Evolutionary conservation across 73 alveolate genomes (phyloP), one percentile per base, ranked within the genome.

Genomic region (Paramecium sonneborni): DNA sequence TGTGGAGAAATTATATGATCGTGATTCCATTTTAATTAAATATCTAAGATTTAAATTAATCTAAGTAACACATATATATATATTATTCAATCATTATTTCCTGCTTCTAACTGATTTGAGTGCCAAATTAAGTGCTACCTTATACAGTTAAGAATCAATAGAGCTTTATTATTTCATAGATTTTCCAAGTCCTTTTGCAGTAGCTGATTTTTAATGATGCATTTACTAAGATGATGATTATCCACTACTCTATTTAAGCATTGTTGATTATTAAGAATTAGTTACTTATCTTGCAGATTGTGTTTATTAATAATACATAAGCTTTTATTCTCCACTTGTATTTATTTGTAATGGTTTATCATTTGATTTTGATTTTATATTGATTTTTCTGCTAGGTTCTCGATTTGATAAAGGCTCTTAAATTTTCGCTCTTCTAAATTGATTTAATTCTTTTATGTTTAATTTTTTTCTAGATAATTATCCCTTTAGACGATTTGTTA

Each of bases 1-100:
- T 46, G 87, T 57, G 57, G 94, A 88, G 94, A 88, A 88, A 76
- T 69, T 88, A 41, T 88, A 88, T 70, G 94, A 68, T 70, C 94
- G 70, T 62, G 91, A 69, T 48, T 88, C 94, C 94, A 88, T 88
- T 88, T 39, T 88, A 62, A 43, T 85, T 56, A 86, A 86, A 55
- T 85, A 57, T 62, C 84, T 62, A 62, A 32, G 58, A 57, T 62
- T 62, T 62, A 62, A 62, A 62, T 62, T 62, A 62, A 62, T 62
- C 44, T 62, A 62, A 62, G 84, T 62, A 62, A 62, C 84, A 62
- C 82, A 58, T 26, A 62, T 12, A 62, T 32, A 62, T 11, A 62
- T 26, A 62, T 62, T 32, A 12, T 62, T 12, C 84, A 24, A 20
- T 44, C 57, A 85, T 28, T 85, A 30, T 62, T 62, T 62, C 14